Conservation (phyloP, 169 alveolate species). For the Plasmodium vivax region DNA sequence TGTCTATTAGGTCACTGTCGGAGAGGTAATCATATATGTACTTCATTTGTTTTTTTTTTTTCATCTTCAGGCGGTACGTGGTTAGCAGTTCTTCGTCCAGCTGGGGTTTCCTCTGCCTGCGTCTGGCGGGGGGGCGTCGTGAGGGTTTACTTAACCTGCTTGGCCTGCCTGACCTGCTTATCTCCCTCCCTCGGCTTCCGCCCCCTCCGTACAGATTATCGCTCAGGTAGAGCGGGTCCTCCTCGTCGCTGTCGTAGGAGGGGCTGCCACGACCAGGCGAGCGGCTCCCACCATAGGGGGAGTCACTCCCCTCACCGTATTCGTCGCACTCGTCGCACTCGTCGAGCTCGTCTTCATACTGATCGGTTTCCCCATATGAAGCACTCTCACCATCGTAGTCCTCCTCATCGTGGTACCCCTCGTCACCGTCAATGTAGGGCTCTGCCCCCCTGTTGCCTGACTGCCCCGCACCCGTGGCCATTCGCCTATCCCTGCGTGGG, state of each 20-base stretch:
- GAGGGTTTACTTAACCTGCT: background rate
- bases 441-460: background rate
- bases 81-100: constrained; percentile 5
- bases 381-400: background rate
- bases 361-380: background rate
- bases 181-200: background rate
- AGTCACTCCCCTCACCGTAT: background rate
- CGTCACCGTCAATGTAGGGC: background rate
- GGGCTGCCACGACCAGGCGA: background rate
- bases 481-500: background rate
- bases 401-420: background rate
- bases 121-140: background rate
- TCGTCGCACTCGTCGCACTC: background rate
- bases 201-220: background rate
- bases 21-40: constrained; percentile 69
- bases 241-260: background rate
- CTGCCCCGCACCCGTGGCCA: background rate
- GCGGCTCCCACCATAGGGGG: background rate
- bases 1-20: constrained; percentile 48
- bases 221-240: background rate
- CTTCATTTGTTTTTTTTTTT: constrained; percentile 8
- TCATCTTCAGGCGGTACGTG: background rate
- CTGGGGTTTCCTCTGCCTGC: background rate
- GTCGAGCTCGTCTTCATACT: background rate
- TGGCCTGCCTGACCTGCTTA: background rate